phyloP scores from a whole-genome alignment of 225 moss, liverwort and hornwort species.

The Neckera pumila region DNA sequence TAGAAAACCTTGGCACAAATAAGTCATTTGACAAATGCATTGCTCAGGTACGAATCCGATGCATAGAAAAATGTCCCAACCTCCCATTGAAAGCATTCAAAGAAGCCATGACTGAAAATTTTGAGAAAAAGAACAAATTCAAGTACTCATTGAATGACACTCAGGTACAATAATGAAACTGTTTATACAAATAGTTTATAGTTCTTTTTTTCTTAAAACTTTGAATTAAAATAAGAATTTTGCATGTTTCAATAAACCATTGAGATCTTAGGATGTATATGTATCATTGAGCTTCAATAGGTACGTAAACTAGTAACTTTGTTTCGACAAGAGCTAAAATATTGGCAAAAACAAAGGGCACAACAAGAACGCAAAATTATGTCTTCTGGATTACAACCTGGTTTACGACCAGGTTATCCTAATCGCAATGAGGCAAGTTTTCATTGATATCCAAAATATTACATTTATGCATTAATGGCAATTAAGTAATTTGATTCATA shows the following conservation, averaged over 20 bases:
- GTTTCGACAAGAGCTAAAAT: slow-evolving; percentile 19
- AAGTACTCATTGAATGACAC: slow-evolving; percentile 24
- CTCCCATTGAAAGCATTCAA: slow-evolving; percentile 21
- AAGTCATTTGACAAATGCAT: not conserved
- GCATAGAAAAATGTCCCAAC: slow-evolving; percentile 27
- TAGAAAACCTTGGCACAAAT: not conserved
- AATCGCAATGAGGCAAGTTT: not conserved
- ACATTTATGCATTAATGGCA: too few species aligned
- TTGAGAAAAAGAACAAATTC: slow-evolving; percentile 33
- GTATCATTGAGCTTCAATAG: not conserved
- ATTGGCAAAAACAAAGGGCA: slow-evolving; percentile 13
- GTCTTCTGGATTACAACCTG: slow-evolving; percentile 10
- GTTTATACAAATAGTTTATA: not conserved
- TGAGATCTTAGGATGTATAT: not conserved
- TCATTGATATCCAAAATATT: not conserved
- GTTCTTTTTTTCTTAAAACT: not conserved
- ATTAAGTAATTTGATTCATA: not conserved
- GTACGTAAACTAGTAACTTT: slow-evolving; percentile 15
- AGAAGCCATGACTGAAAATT: slow-evolving; percentile 35
- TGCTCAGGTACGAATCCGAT: not conserved
- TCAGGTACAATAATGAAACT: not conserved
- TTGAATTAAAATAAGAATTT: not conserved
- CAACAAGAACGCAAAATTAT: slow-evolving; percentile 17
- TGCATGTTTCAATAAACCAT: not conserved
- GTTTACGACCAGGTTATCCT: slow-evolving; percentile 6